Evolutionary conservation across 306 rosid genomes (phyloP), one percentile per base, ranked within the genome.

Genomic region (Cajanus cajan): DNA sequence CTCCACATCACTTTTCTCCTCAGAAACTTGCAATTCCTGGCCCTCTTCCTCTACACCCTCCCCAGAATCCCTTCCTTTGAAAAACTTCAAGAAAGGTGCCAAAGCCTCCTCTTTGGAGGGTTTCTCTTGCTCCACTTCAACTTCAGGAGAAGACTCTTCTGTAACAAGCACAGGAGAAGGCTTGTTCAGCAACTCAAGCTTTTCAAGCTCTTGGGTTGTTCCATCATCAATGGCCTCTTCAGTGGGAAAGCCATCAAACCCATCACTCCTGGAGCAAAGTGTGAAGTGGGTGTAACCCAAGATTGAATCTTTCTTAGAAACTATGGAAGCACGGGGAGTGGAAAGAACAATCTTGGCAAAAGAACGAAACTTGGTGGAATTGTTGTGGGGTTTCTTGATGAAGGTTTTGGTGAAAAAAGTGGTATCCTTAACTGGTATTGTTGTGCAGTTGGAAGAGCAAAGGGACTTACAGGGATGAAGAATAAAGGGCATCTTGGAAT

Each of bases 51-150:
- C 84, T 21, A 25, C 81, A 61, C 74, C 88, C 22, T 84, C 88
- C 74, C n/a, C 43, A 64, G 86, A 41, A 69, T 85, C 94, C 68
- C 62, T 69, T 2, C 83, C 87, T 73, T 86, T 86, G 87, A 95
- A 93, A 76, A 95, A 93, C 88, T 90, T 93, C 90, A 95, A 13
- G 82, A 95, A 95, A 24, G 98, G 97, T 50, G 93, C 96, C 59
- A 95, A 83, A 34, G 89, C 91, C 79, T 91, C 96, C 85, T 86
- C 86, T 15, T 85, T 65, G 7, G 80, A 84, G 39, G 61, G 70
- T 21, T 81, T 85, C 50, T 65, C 87, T 37, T 80, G 55, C 1
- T 73, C 92, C 22, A 33, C 11, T 40, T 82, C 90, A 48, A 71
- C 78, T 80, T 90, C 91, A 6, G 85, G 75, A 71, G 72, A 71